Evolutionary conservation across 352 stramenopile species (phyloP).

Genomic region (Plasmopara viticola): DNA sequence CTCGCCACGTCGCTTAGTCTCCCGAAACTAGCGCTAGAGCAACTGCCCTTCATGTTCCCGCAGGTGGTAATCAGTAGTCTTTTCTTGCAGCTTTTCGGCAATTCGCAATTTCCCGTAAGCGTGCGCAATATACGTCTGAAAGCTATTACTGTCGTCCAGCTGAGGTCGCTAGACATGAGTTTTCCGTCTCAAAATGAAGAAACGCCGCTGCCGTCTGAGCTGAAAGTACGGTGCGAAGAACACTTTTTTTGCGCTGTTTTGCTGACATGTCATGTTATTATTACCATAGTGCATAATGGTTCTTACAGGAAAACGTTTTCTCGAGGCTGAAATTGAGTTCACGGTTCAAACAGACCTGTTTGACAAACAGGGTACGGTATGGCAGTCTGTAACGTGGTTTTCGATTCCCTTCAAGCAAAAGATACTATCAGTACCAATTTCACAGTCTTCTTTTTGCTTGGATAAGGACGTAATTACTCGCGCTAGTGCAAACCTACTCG

Average conservation of each 20-base stretch:
- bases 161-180: constrained; percentile 65
- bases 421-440: constrained; percentile 1
- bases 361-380: constrained; percentile 5
- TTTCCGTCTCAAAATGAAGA: constrained; percentile 36
- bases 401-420: constrained; percentile 6
- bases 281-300: constrained; percentile 5
- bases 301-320: constrained; percentile 4
- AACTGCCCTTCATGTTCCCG: constrained; percentile 71
- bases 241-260: not conserved
- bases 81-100: constrained; percentile 71
- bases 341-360: constrained; percentile 7
- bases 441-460: constrained; percentile 8
- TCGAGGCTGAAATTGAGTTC: constrained; percentile 6
- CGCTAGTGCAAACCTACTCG: constrained; percentile 1
- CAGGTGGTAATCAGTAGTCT: constrained; percentile 57
- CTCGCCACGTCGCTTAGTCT: constrained; percentile 73
- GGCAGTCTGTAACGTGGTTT: constrained; percentile 9
- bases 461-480: not conserved
- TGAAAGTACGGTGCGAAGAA: constrained; percentile 27
- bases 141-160: constrained; percentile 67
- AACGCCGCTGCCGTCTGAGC: constrained; percentile 18
- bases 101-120: constrained; percentile 72
- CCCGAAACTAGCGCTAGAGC: constrained; percentile 53
- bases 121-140: constrained; percentile 50
- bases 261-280: constrained; percentile 1